Percentiles rank a stretch among this genome's conserved stretches.
These are phyloP conservation scores for Suhomyces maxii DNA, from an alignment of 1,139 yeast species.

Conservation along the genomic window DNA sequence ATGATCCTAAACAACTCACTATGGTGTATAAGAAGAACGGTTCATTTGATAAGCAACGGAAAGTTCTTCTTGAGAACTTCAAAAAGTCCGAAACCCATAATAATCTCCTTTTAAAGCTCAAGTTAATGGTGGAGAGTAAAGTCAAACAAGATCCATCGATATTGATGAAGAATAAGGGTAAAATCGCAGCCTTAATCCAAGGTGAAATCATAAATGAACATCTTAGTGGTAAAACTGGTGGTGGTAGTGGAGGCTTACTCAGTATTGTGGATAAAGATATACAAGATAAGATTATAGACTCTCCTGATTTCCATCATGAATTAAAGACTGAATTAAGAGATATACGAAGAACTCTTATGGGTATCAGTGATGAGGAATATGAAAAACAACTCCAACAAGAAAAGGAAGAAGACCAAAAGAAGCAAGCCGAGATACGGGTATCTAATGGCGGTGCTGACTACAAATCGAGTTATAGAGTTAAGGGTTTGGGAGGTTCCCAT, in stretches of 20 bases:
- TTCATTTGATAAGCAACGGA: slow-evolving; percentile 49
- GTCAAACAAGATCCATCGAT: slow-evolving; percentile 51
- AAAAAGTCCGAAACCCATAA: slow-evolving; percentile 43
- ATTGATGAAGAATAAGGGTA: slow-evolving; percentile 51
- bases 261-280: slow-evolving; percentile 49
- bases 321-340: slow-evolving; percentile 38
- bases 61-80: slow-evolving; percentile 45
- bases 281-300: slow-evolving; percentile 47
- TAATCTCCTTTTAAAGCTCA: slow-evolving; percentile 42
- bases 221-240: slow-evolving; percentile 10
- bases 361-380: slow-evolving; percentile 46
- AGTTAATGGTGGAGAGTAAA: slow-evolving; percentile 47
- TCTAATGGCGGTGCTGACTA: slow-evolving; percentile 13
- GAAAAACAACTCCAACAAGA: slow-evolving; percentile 22
- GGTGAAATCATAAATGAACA: slow-evolving; percentile 41
- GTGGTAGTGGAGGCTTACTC: slow-evolving; percentile 17
- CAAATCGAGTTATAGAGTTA: slow-evolving; percentile 28
- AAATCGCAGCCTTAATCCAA: slow-evolving; percentile 54
- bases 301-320: slow-evolving; percentile 39
- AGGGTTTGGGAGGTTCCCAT: slow-evolving; percentile 21
- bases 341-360: slow-evolving; percentile 33
- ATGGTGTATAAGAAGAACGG: slow-evolving; percentile 52
- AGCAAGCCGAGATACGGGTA: slow-evolving; percentile 3
- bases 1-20: slow-evolving; percentile 43
- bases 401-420: slow-evolving; percentile 10